phyloP scores from a whole-genome alignment of 2,329 filamentous ascomycete genomes.

The Drechslerella coelobrocha region DNA sequence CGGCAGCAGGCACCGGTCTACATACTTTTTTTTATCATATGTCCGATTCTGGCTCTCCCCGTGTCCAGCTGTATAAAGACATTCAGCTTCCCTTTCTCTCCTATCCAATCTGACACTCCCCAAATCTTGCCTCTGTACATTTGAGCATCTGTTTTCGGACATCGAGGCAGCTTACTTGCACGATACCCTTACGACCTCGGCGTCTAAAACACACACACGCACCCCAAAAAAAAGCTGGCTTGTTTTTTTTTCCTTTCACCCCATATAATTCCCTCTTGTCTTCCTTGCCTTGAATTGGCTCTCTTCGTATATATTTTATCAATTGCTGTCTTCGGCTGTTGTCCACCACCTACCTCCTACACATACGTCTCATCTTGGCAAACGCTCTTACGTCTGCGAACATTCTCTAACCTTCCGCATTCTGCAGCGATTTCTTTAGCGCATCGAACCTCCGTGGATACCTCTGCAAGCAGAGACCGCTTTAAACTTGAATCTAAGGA shows the following conservation, averaged over 20 bases:
- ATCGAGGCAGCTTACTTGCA: conserved; percentile 2
- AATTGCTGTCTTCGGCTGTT: neutral
- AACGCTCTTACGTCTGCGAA: conserved; percentile 8
- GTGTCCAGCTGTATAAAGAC: conserved; percentile 41
- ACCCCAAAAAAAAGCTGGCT: neutral
- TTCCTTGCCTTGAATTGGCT: neutral
- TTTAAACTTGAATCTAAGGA: neutral
- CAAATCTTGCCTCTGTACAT: conserved; percentile 12
- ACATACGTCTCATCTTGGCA: neutral
- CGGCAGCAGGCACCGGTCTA: conserved; percentile 19
- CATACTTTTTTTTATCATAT: conserved; percentile 17
- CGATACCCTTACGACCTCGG: conserved; percentile 49
- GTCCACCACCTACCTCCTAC: conserved; percentile 5
- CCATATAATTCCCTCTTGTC: conserved; percentile 13
- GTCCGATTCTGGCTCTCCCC: conserved; percentile 21
- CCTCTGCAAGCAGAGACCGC: conserved; percentile 28
- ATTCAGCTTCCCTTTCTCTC: conserved; percentile 32
- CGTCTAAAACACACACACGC: conserved; percentile 48
- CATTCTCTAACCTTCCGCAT: conserved; percentile 22
- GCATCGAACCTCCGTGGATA: neutral
- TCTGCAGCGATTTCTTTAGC: conserved; percentile 13
- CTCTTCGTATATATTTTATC: neutral
- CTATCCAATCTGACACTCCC: conserved; percentile 22
- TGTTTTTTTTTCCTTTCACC: conserved; percentile 13
- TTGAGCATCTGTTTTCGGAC: conserved; percentile 13